These are phyloP conservation scores for Linnemannia hyalina DNA, from an alignment of 192 early-diverging fungal species.

Conservation along the genomic window DNA sequence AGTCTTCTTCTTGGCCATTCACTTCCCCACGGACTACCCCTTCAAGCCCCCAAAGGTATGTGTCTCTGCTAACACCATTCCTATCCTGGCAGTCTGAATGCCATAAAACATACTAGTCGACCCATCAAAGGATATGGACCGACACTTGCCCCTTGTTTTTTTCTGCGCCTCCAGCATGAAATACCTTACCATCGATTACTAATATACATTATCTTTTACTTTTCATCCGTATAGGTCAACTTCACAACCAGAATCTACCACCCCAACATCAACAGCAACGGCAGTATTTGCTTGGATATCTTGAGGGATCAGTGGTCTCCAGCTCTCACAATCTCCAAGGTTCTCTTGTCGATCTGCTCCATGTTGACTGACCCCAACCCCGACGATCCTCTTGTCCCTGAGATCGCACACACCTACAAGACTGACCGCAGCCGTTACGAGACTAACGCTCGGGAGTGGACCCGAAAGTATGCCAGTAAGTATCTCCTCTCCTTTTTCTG, in stretches of 20 bases:
- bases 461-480: conserved; percentile 86
- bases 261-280: conserved; percentile 99
- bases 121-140: background rate
- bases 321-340: conserved; percentile 98
- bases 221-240: conserved; percentile 71
- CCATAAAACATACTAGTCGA: background rate
- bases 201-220: conserved; percentile 5
- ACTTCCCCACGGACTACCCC: conserved; percentile 98
- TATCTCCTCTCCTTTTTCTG: background rate
- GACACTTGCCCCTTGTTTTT: background rate
- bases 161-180: too few relatives aligned
- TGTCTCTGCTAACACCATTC: background rate
- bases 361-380: conserved; percentile 99
- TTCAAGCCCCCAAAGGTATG: conserved; percentile 97
- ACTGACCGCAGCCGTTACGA: conserved; percentile 92
- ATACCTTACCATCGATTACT: background rate
- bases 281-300: conserved; percentile 98
- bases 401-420: conserved; percentile 99
- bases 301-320: conserved; percentile 99
- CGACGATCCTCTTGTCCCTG: conserved; percentile 96
- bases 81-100: background rate
- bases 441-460: conserved; percentile 93
- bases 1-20: conserved; percentile 97
- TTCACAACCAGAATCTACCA: conserved; percentile 99
- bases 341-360: conserved; percentile 98